phyloP scores from a whole-genome alignment of 306 rosid species.

The Acacia acuminata region DNA sequence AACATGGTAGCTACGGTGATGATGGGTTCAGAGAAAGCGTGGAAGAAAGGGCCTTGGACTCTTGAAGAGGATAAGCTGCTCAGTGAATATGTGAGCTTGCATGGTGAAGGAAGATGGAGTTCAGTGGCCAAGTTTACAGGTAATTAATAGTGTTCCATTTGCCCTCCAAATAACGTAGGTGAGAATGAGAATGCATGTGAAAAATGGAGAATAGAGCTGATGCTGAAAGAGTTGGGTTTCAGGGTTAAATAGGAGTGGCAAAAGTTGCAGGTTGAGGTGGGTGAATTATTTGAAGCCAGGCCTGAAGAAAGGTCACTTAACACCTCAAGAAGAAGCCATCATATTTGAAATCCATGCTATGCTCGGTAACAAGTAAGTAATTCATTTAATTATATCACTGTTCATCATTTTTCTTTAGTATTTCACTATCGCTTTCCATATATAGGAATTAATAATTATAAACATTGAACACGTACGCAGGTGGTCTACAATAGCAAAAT shows the following conservation, averaged over 20 bases:
- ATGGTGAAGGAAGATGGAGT: constrained; percentile 17
- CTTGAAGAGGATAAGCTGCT: constrained; percentile 14
- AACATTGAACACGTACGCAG: constrained; percentile 22
- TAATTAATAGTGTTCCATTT: background rate
- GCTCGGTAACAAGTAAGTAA: constrained; percentile 69
- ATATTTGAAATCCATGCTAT: constrained; percentile 66
- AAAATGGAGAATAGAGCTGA: background rate
- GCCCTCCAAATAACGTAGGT: background rate
- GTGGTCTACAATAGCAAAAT: constrained; percentile 83
- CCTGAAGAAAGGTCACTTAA: constrained; percentile 64
- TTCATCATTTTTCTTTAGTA: background rate
- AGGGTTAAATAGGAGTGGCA: constrained; percentile 74
- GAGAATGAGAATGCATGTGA: background rate
- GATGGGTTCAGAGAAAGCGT: constrained; percentile 43
- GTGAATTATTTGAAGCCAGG: constrained; percentile 82
- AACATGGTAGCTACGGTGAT: constrained; percentile 23
- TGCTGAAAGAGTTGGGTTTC: background rate
- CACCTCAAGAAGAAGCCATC: constrained; percentile 65
- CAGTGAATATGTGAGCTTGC: constrained; percentile 1
- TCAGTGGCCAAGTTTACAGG: constrained; percentile 19
- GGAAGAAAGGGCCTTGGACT: constrained; percentile 37
- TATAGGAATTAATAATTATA: too few species aligned
- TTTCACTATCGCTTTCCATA: background rate
- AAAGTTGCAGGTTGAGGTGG: constrained; percentile 86
- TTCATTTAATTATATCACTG: constrained; percentile 25